A percentile compares a stretch with the other conserved stretches of the same genome.
Evolutionary conservation across 2,329 filamentous ascomycete species (phyloP).

Genomic region (Alternaria burnsii): DNA sequence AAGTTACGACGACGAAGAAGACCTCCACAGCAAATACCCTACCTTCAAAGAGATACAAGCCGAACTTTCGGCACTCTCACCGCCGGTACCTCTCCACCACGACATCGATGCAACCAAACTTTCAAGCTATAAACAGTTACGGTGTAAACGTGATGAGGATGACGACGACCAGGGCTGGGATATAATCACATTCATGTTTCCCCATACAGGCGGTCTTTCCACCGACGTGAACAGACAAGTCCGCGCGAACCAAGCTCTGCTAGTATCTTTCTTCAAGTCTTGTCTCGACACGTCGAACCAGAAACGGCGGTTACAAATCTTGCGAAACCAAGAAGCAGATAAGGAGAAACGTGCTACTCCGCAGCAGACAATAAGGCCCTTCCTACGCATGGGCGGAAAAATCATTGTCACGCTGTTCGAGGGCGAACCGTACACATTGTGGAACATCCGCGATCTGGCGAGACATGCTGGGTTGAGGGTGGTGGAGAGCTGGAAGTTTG

Average conservation of each 20-base stretch:
- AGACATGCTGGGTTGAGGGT: conserved; percentile 78
- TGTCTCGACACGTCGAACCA: conserved; percentile 32
- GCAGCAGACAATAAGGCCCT: conserved; percentile 23
- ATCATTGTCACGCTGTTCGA: conserved; percentile 92
- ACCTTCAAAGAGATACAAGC: conserved; percentile 56
- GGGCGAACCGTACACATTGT: conserved; percentile 91
- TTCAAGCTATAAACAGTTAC: conserved; percentile 40
- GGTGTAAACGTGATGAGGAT: conserved; percentile 31
- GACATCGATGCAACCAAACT: conserved; percentile 71
- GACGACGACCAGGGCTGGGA: conserved; percentile 64
- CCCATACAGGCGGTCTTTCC: conserved; percentile 89
- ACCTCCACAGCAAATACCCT: conserved; percentile 61
- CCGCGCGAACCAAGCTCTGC: conserved; percentile 71
- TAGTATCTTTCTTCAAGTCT: conserved; percentile 43
- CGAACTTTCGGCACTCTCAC: conserved; percentile 36
- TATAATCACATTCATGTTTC: conserved; percentile 93
- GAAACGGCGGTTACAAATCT: conserved; percentile 22
- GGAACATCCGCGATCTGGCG: conserved; percentile 90
- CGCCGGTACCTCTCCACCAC: conserved; percentile 56
- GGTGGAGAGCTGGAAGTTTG: conserved; percentile 74
- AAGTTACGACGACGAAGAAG: conserved; percentile 67
- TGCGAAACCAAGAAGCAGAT: conserved; percentile 19
- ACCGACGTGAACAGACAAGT: conserved; percentile 96
- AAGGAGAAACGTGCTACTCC: not conserved
- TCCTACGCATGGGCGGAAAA: conserved; percentile 62